These are phyloP conservation scores for Chaetomium sp. DNA, from an alignment of 2,329 filamentous ascomycete genomes.

Conservation along the genomic window DNA sequence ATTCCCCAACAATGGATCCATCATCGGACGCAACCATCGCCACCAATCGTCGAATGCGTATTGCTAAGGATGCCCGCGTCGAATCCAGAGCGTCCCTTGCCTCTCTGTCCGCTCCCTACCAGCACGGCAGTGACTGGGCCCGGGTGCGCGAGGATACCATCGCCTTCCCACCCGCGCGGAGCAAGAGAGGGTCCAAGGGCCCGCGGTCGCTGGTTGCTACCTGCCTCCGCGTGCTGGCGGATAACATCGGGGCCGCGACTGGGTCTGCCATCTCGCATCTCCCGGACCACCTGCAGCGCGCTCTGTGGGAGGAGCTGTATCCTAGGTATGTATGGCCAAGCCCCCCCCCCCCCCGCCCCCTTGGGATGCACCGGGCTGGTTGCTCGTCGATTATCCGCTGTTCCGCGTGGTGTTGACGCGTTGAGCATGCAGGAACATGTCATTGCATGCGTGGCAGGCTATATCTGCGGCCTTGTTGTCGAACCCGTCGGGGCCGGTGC, in stretches of 20 bases:
- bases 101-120: slow-evolving; percentile 9
- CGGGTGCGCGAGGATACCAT: neutral
- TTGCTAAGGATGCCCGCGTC: too few species aligned
- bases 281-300: neutral
- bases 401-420: too few species aligned
- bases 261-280: neutral
- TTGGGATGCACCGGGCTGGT: too few species aligned
- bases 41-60: too few species aligned
- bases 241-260: slow-evolving; percentile 9
- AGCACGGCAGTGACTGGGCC: slow-evolving; percentile 12
- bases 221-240: slow-evolving; percentile 21
- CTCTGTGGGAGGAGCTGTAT: slow-evolving; percentile 16
- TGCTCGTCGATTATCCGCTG: too few species aligned
- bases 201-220: slow-evolving; percentile 20
- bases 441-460: slow-evolving; percentile 17
- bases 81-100: too few species aligned
- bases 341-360: too few species aligned
- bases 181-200: slow-evolving; percentile 12
- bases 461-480: neutral
- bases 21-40: too few species aligned
- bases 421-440: slow-evolving; percentile 13
- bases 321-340: slow-evolving; percentile 7
- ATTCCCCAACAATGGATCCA: neutral
- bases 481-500: neutral
- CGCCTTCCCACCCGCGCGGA: slow-evolving; percentile 1